Percentiles rank a stretch among this genome's conserved stretches.
These are phyloP conservation scores for Coemansia sp. DNA, from an alignment of 192 early-diverging fungal species.

Conservation along the genomic window DNA sequence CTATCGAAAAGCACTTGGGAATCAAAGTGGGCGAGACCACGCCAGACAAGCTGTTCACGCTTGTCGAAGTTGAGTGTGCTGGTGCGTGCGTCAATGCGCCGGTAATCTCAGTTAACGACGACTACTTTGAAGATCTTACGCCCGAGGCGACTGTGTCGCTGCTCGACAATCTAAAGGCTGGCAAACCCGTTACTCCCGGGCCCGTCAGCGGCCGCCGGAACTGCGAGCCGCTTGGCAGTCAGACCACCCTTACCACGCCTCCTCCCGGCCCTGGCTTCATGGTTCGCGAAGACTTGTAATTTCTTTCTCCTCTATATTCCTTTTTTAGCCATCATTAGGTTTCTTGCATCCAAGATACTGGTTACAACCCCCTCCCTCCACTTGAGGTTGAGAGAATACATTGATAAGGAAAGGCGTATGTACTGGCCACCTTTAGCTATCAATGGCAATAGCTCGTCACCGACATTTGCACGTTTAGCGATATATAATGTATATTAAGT, in stretches of 20 bases:
- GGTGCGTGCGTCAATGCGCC: conserved; percentile 99
- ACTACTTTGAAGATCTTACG: conserved; percentile 99
- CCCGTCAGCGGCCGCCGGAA: conserved; percentile 84
- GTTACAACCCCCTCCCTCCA: too few species aligned
- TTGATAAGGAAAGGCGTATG: too few species aligned
- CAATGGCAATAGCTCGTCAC: too few species aligned
- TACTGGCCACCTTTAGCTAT: too few species aligned
- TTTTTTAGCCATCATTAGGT: not conserved
- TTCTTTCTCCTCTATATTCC: conserved; percentile 3
- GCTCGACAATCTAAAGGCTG: conserved; percentile 82
- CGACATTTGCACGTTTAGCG: too few species aligned
- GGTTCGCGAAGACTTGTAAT: conserved; percentile 78
- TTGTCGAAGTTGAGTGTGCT: conserved; percentile 99
- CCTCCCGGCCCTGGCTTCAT: conserved; percentile 94
- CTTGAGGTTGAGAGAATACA: too few species aligned
- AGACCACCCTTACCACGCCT: conserved; percentile 83
- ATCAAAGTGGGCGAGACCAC: conserved; percentile 97
- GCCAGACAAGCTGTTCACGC: conserved; percentile 89
- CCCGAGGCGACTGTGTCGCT: conserved; percentile 88
- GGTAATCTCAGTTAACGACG: conserved; percentile 97
- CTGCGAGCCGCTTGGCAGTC: conserved; percentile 84
- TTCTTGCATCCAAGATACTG: too few species aligned
- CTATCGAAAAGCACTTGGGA: conserved; percentile 84
- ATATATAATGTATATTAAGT: too few species aligned
- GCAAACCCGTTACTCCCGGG: conserved; percentile 77